Base-by-base conservation (phyloP, 1,139 yeast species). In the Protomyces lactucae-debilis region DNA sequence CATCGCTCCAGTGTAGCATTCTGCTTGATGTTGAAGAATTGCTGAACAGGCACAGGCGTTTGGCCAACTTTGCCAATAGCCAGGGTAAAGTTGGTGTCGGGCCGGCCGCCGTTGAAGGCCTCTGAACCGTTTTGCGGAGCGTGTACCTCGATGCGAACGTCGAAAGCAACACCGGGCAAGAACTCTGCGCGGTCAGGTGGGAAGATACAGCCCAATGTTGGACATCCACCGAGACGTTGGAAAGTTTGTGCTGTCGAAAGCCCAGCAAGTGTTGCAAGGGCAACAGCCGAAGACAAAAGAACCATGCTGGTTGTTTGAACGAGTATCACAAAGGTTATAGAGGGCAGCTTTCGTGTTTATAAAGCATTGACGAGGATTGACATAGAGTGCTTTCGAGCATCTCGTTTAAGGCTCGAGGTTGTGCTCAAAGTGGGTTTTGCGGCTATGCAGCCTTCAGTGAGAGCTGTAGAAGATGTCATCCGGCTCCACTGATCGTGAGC, bases 71-170 rank as follows among this genome's bases (percentile, higher is more conserved):
- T 37, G 57, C 57, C 57, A 3, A 54, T 28, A 35, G 48, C 18
- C 35, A 54, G 23, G 40, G 57, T 39, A 16, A 54, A 54, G n/a
- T 28, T 23, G 23, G 46, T 40, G 39, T 54, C 57, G 18, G 57
- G 57, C 9, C 12, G 18, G 14, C 57, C 57, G 25, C 48, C 37
- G 23, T 54, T 37, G 37, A 54, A 54, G 46, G 57, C 57, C 23
- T 54, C 57, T 12, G 57, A 37, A n/a, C 57, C 57, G 21, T 54
- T 54, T 10, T 37, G 51, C 4, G 57, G 57, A 14, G 57, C 57
- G 25, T 54, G 57, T n/a, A 54, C 57, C 37, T 54, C 57, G 16
- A 54, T 12, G 32, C 57, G 32, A 10, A 54, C 51, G 25, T 54
- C 57, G 21, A 54, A 54, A 4, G 18, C 28, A n/a, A 39, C 57